Conservation (phyloP, 2,329 filamentous ascomycete genomes). For the Byssoonygena ceratinophila region DNA sequence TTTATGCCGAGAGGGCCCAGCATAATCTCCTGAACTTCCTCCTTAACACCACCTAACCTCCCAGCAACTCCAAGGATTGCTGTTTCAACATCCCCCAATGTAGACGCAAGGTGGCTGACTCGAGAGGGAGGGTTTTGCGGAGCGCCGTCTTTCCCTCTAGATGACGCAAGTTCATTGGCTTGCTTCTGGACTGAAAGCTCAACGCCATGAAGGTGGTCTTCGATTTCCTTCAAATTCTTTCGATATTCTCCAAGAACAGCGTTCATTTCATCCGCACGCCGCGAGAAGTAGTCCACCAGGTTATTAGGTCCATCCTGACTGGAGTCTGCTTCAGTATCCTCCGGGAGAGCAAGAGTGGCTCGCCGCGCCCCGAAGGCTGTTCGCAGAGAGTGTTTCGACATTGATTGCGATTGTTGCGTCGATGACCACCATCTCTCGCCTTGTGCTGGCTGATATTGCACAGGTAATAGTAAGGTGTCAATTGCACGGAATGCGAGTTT, state of each 20-base stretch:
- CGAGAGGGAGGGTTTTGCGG: constrained; percentile 37
- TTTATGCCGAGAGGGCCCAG: constrained; percentile 30
- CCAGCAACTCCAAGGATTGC: constrained; percentile 54
- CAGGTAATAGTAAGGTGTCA: constrained; percentile 61
- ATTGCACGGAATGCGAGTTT: constrained; percentile 62
- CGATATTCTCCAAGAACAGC: constrained; percentile 49
- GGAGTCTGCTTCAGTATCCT: constrained; percentile 34
- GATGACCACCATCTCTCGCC: constrained; percentile 33
- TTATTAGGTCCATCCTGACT: constrained; percentile 47
- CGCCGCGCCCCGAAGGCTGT: constrained; percentile 29
- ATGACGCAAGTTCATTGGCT: constrained; percentile 45
- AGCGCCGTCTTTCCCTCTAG: constrained; percentile 32
- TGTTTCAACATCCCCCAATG: constrained; percentile 55
- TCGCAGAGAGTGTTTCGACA: constrained; percentile 29
- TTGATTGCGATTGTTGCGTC: constrained; percentile 31
- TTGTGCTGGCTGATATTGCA: constrained; percentile 47
- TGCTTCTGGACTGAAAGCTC: constrained; percentile 51
- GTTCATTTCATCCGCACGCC: constrained; percentile 52
- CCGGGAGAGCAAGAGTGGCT: constrained; percentile 39
- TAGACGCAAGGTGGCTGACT: constrained; percentile 43
- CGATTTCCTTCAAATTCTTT: constrained; percentile 52
- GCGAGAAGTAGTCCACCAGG: constrained; percentile 54
- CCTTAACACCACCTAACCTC: constrained; percentile 49
- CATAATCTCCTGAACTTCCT: constrained; percentile 50
- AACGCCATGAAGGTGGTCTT: constrained; percentile 54